phyloP scores from a whole-genome alignment of 75 land plant genomes.

The Cupressus sempervirens region DNA sequence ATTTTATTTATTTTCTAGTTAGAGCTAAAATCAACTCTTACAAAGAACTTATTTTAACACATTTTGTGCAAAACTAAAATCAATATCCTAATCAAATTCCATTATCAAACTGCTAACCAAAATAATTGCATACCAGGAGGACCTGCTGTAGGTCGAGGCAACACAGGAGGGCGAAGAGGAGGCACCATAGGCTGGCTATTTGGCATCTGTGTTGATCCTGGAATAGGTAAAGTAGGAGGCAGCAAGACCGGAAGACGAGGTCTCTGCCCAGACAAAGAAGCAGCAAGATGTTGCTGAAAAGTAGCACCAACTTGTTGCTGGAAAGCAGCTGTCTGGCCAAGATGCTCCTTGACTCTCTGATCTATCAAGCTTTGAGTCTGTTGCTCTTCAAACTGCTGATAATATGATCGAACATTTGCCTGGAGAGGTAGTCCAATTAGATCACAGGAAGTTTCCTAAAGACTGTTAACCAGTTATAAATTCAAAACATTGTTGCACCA shows the following conservation, averaged over 20 bases:
- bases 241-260: constrained; percentile 65
- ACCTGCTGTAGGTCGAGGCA: constrained; percentile 64
- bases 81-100: not conserved
- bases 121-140: constrained; percentile 59
- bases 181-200: constrained; percentile 22
- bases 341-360: constrained; percentile 93
- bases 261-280: constrained; percentile 38
- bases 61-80: not conserved
- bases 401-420: constrained; percentile 94
- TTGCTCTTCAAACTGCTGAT: constrained; percentile 99
- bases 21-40: not conserved
- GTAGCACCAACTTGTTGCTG: constrained; percentile 82
- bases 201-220: constrained; percentile 21
- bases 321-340: constrained; percentile 77
- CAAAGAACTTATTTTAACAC: not conserved
- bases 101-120: not conserved
- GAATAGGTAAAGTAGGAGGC: constrained; percentile 54
- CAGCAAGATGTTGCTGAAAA: constrained; percentile 65
- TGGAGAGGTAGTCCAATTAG: constrained; percentile 15
- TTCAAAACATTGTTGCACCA: not conserved
- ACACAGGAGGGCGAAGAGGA: constrained; percentile 69
- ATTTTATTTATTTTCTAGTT: not conserved
- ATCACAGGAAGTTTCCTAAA: not conserved
- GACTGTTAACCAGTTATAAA: not conserved
- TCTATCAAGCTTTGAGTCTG: constrained; percentile 96